These are phyloP conservation scores for Anthostomella pinea DNA, from an alignment of 2,329 filamentous ascomycete genomes.

Conservation along the genomic window DNA sequence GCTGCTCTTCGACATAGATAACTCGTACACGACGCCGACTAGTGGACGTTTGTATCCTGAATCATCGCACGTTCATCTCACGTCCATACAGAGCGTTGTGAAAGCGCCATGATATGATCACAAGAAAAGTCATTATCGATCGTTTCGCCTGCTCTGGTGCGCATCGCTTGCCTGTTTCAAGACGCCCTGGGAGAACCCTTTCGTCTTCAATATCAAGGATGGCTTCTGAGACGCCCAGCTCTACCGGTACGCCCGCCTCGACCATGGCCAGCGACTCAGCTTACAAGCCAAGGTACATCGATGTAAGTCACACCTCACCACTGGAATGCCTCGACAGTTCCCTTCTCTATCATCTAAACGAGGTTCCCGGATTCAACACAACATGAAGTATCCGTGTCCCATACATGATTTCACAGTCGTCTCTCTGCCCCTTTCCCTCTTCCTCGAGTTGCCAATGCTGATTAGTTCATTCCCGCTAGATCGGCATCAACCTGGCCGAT, in stretches of 20 bases:
- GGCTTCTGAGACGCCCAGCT: constrained; percentile 20
- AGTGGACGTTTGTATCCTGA: constrained; percentile 6
- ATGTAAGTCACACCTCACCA: constrained; percentile 46
- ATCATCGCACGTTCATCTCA: too few relatives aligned
- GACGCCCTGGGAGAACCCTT: constrained; percentile 10
- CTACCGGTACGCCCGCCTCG: constrained; percentile 19
- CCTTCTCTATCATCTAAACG: not conserved
- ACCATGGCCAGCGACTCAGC: constrained; percentile 12
- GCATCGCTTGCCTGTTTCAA: constrained; percentile 5
- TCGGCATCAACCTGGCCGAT: constrained; percentile 95
- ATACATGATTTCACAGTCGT: too few relatives aligned
- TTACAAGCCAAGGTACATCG: constrained; percentile 56
- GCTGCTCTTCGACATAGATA: too few relatives aligned
- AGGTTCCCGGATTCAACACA: not conserved
- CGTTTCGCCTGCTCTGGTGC: constrained; percentile 10
- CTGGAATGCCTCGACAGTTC: too few relatives aligned
- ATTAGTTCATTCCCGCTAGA: constrained; percentile 41
- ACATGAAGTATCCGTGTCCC: not conserved
- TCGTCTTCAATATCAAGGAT: constrained; percentile 21
- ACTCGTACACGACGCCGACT: too few relatives aligned
- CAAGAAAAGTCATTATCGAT: constrained; percentile 10
- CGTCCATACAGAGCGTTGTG: too few relatives aligned
- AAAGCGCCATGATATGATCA: too few relatives aligned
- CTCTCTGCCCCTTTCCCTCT: too few relatives aligned
- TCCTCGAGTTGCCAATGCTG: constrained; percentile 3